Evolutionary conservation across 192 early-diverging fungal genomes (phyloP), one percentile per base, ranked within the genome.

Genomic region (Cladochytrium replicatum): DNA sequence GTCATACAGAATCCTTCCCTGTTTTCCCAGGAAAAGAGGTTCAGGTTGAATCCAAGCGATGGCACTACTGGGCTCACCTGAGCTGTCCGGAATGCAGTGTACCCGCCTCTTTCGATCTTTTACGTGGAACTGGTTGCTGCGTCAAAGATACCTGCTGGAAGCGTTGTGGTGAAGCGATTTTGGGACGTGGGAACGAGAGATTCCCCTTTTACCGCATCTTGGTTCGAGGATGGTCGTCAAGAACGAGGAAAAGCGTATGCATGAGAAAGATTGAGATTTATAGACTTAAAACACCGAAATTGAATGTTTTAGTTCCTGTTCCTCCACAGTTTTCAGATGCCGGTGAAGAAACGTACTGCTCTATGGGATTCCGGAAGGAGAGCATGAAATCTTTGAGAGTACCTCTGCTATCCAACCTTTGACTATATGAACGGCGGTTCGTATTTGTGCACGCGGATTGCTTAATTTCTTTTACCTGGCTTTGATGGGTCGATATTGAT

Each of bases 341-440:
- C 15, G 52, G 58, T 1, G 46, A 66, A 21, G 58, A 58, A 15
- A 74, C 78, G 38, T 93, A 91, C 75, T 94, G 24, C 58, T 90
- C 8, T 69, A 81, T 32, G 95, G 95, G 11, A 77, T 98, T 4
- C 83, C 91, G 27, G 95, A 98, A 77, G 95, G 95, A 26, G 48
- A 75, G 7, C 66, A 78, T 22, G 93, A 96, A 55, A 76, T 93
- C 58, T 74, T 77, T 46, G 11, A 79, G 74, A 41, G 52, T 58
- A 24, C 67, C 85, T 11, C 65, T 98, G 41, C 92, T 93, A 99
- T 56, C 78, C 76, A 42, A 96, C 95, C 54, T 56, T 95, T 27
- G 95, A 99, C 62, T 81, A 81, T 46, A 87, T 99, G 81, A 63
- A 73, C 41, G 93, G 93, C 51, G 82, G 85, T 85, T 68, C 52